Percentiles rank a stretch among this genome's conserved stretches.
Conservation (phyloP, 129 eudicot genomes). For the Pittosporum tobira region DNA sequence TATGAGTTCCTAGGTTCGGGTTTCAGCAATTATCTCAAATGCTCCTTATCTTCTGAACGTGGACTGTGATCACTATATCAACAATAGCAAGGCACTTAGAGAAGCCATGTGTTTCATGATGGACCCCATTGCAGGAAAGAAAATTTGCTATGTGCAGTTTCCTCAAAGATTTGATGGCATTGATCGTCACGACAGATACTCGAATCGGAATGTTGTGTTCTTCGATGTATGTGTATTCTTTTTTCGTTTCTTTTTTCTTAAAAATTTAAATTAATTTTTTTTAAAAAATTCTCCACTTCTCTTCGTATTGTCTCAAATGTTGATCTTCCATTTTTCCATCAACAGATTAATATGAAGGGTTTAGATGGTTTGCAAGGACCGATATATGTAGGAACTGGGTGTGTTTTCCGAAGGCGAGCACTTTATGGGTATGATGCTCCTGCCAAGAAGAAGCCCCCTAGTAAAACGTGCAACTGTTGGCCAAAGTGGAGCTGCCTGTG, state of each 20-base stretch:
- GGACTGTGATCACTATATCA: constrained; percentile 94
- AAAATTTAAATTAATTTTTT: background rate
- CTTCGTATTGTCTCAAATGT: background rate
- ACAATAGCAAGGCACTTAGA: constrained; percentile 82
- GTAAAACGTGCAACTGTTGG: constrained; percentile 11
- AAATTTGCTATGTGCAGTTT: constrained; percentile 81
- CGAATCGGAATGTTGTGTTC: constrained; percentile 82
- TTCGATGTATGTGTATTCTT: constrained; percentile 52
- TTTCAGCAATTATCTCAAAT: constrained; percentile 79
- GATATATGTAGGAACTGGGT: constrained; percentile 59
- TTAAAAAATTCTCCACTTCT: background rate
- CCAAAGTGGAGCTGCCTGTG: constrained; percentile 11
- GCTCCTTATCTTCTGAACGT: constrained; percentile 80
- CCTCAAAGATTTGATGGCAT: constrained; percentile 94
- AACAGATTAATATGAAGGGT: constrained; percentile 62
- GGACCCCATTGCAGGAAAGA: constrained; percentile 79
- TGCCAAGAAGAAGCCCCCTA: constrained; percentile 4
- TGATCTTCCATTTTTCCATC: background rate
- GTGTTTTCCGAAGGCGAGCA: constrained; percentile 57
- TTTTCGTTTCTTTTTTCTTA: constrained; percentile 7
- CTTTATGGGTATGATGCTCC: constrained; percentile 54
- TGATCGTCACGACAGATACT: constrained; percentile 87
- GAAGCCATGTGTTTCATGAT: constrained; percentile 97
- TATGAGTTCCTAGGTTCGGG: constrained; percentile 56
- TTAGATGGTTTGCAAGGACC: constrained; percentile 62